Evolutionary conservation across 192 early-diverging fungal genomes (phyloP).

Genomic region (Powellomyces hirtus): DNA sequence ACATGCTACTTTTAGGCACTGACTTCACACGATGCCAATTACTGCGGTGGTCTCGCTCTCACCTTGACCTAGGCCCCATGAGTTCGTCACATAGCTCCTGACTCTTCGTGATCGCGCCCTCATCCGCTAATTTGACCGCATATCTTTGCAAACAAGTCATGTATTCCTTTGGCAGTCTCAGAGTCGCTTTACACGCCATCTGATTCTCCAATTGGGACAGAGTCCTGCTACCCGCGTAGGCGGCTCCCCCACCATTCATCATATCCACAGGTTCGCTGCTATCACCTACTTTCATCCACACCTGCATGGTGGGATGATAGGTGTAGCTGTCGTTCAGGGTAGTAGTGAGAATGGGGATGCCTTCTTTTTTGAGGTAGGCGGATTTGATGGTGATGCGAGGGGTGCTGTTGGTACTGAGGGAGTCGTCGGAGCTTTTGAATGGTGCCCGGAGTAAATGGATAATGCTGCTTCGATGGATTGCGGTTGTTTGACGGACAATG

Average conservation of each 20-base stretch:
- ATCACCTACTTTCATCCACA: slow-evolving; percentile 68
- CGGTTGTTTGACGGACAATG: slow-evolving; percentile 47
- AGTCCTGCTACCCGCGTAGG: not conserved
- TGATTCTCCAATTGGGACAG: slow-evolving; percentile 20
- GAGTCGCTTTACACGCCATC: slow-evolving; percentile 25
- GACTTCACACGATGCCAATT: slow-evolving; percentile 6
- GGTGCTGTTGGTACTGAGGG: not conserved
- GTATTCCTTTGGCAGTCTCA: slow-evolving; percentile 61
- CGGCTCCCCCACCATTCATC: not conserved
- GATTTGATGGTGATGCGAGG: slow-evolving; percentile 49
- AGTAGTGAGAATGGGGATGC: slow-evolving; percentile 65
- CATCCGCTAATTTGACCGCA: slow-evolving; percentile 65
- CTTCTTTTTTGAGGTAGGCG: slow-evolving; percentile 58
- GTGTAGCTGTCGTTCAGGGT: slow-evolving; percentile 58
- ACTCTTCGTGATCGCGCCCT: slow-evolving; percentile 55
- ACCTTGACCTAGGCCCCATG: slow-evolving; percentile 48
- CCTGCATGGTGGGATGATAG: slow-evolving; percentile 62
- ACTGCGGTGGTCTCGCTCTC: slow-evolving; percentile 15
- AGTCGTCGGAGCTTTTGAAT: not conserved
- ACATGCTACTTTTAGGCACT: not conserved
- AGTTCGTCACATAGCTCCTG: slow-evolving; percentile 70
- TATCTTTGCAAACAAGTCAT: slow-evolving; percentile 59
- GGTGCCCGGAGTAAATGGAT: slow-evolving; percentile 60
- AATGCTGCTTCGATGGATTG: slow-evolving; percentile 51
- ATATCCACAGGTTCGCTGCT: slow-evolving; percentile 13